Evolutionary conservation across 2,329 filamentous ascomycete species (phyloP).

Genomic region (Fusarium scirpi): DNA sequence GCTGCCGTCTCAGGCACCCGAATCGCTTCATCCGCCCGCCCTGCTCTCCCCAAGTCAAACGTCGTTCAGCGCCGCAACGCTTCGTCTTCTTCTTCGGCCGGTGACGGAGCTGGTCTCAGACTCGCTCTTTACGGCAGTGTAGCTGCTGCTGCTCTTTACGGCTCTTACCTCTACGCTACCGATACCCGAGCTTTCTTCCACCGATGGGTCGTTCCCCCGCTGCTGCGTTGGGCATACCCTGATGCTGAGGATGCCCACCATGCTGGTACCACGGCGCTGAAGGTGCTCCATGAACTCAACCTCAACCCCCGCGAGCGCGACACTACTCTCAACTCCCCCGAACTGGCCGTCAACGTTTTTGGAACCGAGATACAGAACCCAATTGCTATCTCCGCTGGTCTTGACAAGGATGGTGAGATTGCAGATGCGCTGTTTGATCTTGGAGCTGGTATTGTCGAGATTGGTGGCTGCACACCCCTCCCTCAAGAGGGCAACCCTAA

Average conservation of each 20-base stretch:
- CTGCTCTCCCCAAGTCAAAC: conserved; percentile 34
- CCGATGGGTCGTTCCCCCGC: conserved; percentile 73
- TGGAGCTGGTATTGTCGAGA: conserved; percentile 88
- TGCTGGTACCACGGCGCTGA: conserved; percentile 76
- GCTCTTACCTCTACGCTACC: conserved; percentile 76
- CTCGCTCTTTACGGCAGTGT: conserved; percentile 56
- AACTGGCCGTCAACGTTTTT: conserved; percentile 70
- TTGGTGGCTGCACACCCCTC: conserved; percentile 89
- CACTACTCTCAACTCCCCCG: conserved; percentile 49
- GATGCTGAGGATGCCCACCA: conserved; percentile 96
- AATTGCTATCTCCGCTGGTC: conserved; percentile 92
- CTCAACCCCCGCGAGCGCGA: conserved; percentile 86
- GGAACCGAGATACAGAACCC: conserved; percentile 84
- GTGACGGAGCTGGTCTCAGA: conserved; percentile 50
- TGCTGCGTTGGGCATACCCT: conserved; percentile 73
- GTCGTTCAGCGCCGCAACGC: conserved; percentile 48
- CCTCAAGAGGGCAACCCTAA: conserved; percentile 89
- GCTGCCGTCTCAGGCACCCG: conserved; percentile 34
- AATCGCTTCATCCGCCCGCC: conserved; percentile 37
- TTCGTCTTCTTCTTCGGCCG: conserved; percentile 53
- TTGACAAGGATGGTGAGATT: conserved; percentile 94
- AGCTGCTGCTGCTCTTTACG: conserved; percentile 57
- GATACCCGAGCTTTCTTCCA: conserved; percentile 80
- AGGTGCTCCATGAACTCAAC: conserved; percentile 77
- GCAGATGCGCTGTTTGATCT: conserved; percentile 86